Evolutionary conservation across 2,329 filamentous ascomycete genomes (phyloP).

Genomic region (Diaporthe sp.): DNA sequence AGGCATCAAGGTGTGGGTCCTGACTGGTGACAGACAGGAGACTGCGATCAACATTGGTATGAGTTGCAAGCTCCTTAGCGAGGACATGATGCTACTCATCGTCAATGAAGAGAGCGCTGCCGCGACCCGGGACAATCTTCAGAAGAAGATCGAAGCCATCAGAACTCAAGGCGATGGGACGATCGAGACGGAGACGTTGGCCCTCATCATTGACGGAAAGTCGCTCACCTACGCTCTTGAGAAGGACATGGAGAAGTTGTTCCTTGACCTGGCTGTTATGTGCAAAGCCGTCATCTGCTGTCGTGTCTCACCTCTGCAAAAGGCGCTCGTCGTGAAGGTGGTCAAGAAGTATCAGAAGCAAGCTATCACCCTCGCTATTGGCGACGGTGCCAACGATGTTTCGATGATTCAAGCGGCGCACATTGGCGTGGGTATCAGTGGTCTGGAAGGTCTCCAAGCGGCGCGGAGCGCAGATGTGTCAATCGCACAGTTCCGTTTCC

Average conservation of each 20-base stretch:
- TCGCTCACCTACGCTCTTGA: slow-evolving; percentile 94
- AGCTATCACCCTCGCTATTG: slow-evolving; percentile 92
- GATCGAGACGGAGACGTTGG: slow-evolving; percentile 86
- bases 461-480: slow-evolving; percentile 95
- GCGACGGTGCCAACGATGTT: slow-evolving; percentile 98
- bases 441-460: slow-evolving; percentile 95
- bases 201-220: slow-evolving; percentile 95
- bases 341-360: slow-evolving; percentile 94
- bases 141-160: slow-evolving; percentile 94
- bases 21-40: slow-evolving; percentile 97
- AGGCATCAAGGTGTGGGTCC: slow-evolving; percentile 98
- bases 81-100: slow-evolving; percentile 98
- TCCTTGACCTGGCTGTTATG: slow-evolving; percentile 91
- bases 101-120: slow-evolving; percentile 89
- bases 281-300: slow-evolving; percentile 99
- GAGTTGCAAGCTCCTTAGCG: slow-evolving; percentile 98
- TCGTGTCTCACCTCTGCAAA: slow-evolving; percentile 96
- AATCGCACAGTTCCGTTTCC: slow-evolving; percentile 94
- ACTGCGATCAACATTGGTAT: slow-evolving; percentile 99
- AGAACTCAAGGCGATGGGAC: slow-evolving; percentile 82
- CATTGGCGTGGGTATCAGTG: slow-evolving; percentile 97
- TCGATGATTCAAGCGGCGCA: slow-evolving; percentile 99
- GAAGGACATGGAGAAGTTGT: slow-evolving; percentile 91
- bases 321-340: slow-evolving; percentile 96
- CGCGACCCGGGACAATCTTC: slow-evolving; percentile 87